Conservation (phyloP, 306 rosid species). For the Mucuna pruriens region DNA sequence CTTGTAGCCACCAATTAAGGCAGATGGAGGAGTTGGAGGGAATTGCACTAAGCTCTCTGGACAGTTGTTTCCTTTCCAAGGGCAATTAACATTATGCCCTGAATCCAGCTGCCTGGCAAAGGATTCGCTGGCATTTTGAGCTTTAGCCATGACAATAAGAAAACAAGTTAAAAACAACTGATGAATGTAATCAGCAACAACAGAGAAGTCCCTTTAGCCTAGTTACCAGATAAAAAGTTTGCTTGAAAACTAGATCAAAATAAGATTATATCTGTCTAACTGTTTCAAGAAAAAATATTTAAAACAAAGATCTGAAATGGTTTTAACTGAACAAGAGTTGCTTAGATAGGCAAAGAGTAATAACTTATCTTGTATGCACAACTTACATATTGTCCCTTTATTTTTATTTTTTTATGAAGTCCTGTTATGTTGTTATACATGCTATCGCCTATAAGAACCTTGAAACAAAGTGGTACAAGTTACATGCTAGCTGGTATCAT, state of each 20-base stretch:
- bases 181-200: constrained; percentile 29
- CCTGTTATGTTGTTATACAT: background rate
- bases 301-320: background rate
- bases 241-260: constrained; percentile 10
- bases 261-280: constrained; percentile 17
- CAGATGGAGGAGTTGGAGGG: constrained; percentile 92
- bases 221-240: constrained; percentile 23
- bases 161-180: constrained; percentile 33
- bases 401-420: background rate
- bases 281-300: background rate
- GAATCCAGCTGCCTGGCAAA: constrained; percentile 88
- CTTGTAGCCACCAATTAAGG: constrained; percentile 91
- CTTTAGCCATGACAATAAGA: constrained; percentile 56
- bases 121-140: constrained; percentile 77
- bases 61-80: constrained; percentile 97
- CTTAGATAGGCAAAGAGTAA: background rate
- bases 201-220: constrained; percentile 33
- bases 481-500: constrained; percentile 8
- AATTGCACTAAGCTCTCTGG: constrained; percentile 99
- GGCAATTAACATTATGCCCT: constrained; percentile 79
- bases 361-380: background rate
- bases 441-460: constrained; percentile 15
- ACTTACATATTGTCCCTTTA: background rate
- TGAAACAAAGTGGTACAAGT: constrained; percentile 18
- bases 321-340: constrained; percentile 3